These are phyloP conservation scores for Sordariomycetes sp. DNA, from an alignment of 2,329 filamentous ascomycete species.

Conservation along the genomic window DNA sequence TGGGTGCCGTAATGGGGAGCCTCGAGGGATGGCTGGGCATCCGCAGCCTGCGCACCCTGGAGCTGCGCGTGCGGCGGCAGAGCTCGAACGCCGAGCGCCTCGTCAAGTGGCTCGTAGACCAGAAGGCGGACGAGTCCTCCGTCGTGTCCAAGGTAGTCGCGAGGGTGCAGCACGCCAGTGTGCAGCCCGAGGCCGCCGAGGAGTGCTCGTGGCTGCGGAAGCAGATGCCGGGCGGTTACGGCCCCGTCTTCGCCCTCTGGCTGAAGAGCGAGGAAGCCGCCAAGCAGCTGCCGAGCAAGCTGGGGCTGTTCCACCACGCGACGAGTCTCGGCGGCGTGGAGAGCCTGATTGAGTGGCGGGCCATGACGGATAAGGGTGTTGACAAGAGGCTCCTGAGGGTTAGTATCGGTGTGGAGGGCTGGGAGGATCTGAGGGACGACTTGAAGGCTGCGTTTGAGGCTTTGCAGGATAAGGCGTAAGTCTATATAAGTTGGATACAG, in stretches of 20 bases:
- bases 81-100: constrained; percentile 58
- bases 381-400: constrained; percentile 66
- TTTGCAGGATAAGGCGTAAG: constrained; percentile 25
- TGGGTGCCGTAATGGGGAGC: constrained; percentile 80
- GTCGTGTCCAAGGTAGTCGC: constrained; percentile 37
- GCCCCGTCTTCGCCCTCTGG: constrained; percentile 74
- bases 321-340: constrained; percentile 91
- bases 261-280: constrained; percentile 53
- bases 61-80: constrained; percentile 71
- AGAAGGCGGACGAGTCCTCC: constrained; percentile 20
- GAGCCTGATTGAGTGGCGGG: constrained; percentile 91
- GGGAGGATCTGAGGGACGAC: constrained; percentile 75
- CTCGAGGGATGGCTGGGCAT: constrained; percentile 90
- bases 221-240: constrained; percentile 89
- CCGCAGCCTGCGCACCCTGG: constrained; percentile 73
- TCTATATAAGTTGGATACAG: not conserved
- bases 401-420: constrained; percentile 78
- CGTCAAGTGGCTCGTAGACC: constrained; percentile 58
- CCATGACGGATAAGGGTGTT: constrained; percentile 70
- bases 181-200: constrained; percentile 54
- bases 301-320: constrained; percentile 83
- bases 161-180: constrained; percentile 63
- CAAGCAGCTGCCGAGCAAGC: constrained; percentile 60
- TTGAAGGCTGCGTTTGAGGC: constrained; percentile 55
- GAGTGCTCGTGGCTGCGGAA: constrained; percentile 60